Conservation (phyloP, 164 flowering plant genomes). For the Annona squamosa region DNA sequence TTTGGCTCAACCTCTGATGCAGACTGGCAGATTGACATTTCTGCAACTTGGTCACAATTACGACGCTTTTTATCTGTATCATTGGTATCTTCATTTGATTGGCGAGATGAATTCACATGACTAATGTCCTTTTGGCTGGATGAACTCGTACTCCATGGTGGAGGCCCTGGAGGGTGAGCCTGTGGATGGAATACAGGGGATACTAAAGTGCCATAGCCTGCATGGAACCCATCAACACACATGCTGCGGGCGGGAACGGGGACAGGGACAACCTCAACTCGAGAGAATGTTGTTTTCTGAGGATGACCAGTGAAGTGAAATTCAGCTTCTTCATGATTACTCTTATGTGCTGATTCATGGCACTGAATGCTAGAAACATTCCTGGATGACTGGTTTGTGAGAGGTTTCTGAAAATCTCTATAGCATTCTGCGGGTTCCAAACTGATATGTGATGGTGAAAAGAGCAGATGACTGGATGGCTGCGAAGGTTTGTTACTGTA, state of each 20-base stretch:
- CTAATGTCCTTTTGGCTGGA: slow-evolving; percentile 23
- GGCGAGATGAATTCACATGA: slow-evolving; percentile 22
- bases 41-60: slow-evolving; percentile 20
- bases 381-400: slow-evolving; percentile 10
- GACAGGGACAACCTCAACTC: slow-evolving; percentile 26
- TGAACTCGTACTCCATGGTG: slow-evolving; percentile 33
- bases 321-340: slow-evolving; percentile 16
- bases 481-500: slow-evolving; percentile 37
- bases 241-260: slow-evolving; percentile 37
- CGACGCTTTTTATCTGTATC: slow-evolving; percentile 16
- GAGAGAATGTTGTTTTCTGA: slow-evolving; percentile 20
- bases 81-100: slow-evolving; percentile 23
- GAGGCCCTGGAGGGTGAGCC: slow-evolving; percentile 20
- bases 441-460: slow-evolving; percentile 17
- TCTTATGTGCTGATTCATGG: slow-evolving; percentile 13
- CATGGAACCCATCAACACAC: slow-evolving; percentile 25
- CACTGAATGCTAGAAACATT: slow-evolving; percentile 18
- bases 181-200: slow-evolving; percentile 37
- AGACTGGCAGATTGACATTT: slow-evolving; percentile 16
- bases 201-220: slow-evolving; percentile 32
- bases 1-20: slow-evolving; percentile 20
- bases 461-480: slow-evolving; percentile 21
- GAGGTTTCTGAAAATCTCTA: slow-evolving; percentile 20
- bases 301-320: slow-evolving; percentile 20
- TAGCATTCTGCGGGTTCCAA: slow-evolving; percentile 24